A percentile compares a stretch with the other conserved stretches of the same genome.
Conservation (phyloP, 306 rosid species). For the Medicago truncatula region MtrunA17r5.0-ANR NC_053042.1:40664001-40664500, state of each 20-base stretch:
- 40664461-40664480: constrained; percentile 46
- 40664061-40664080: too few relatives aligned
- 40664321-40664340: neutral
- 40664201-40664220: neutral
- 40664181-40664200: neutral
- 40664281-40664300: constrained; percentile 30
- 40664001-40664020: too few relatives aligned
- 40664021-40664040: too few relatives aligned
- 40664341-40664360: constrained; percentile 30
- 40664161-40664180: neutral
- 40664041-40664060: too few relatives aligned
- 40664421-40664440: constrained; percentile 44
- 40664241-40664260: constrained; percentile 5
- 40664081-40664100: neutral
- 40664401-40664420: constrained; percentile 41
- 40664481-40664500: constrained; percentile 50
- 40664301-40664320: neutral
- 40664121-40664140: neutral
- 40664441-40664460: constrained; percentile 35
- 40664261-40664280: neutral
- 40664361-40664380: constrained; percentile 25
- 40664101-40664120: neutral
- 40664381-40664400: constrained; percentile 37
- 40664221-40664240: neutral
- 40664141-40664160: neutral